These are phyloP conservation scores for Sistotremastrum suecicum DNA, from an alignment of 768 basidiomycete species.

Conservation along the genomic window DNA sequence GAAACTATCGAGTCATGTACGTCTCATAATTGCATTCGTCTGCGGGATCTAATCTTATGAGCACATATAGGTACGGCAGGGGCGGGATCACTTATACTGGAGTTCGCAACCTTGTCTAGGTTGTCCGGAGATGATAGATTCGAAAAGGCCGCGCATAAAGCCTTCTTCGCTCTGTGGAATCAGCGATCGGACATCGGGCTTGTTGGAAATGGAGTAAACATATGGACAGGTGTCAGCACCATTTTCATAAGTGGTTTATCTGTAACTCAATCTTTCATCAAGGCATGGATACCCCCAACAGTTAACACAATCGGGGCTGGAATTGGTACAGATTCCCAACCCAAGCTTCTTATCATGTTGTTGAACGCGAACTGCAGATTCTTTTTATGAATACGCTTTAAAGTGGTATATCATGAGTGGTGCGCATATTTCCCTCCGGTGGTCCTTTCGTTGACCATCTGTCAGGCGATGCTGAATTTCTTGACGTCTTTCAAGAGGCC, in stretches of 20 bases:
- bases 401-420: constrained; percentile 87
- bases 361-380: constrained; percentile 23
- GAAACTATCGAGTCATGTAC: constrained; percentile 79
- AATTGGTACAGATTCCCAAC: constrained; percentile 26
- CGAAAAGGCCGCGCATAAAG: constrained; percentile 78
- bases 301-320: constrained; percentile 82
- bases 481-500: constrained; percentile 74
- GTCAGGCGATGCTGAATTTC: constrained; percentile 61
- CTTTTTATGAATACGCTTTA: constrained; percentile 87
- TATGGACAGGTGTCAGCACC: constrained; percentile 56
- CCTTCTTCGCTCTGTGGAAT: constrained; percentile 92
- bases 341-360: too few species aligned
- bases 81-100: constrained; percentile 83
- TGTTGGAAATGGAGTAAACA: constrained; percentile 81
- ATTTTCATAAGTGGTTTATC: neutral
- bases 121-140: constrained; percentile 83
- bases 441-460: constrained; percentile 10
- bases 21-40: constrained; percentile 15
- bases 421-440: constrained; percentile 18
- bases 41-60: neutral
- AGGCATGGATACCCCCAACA: constrained; percentile 70
- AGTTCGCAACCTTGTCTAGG: constrained; percentile 87
- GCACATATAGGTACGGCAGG: constrained; percentile 63
- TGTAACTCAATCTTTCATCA: constrained; percentile 1
- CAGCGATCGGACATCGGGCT: constrained; percentile 71